Percentiles rank a stretch among this genome's conserved stretches.
Conservation (phyloP, 768 basidiomycete species). For the Tulasnella sp. region DNA sequence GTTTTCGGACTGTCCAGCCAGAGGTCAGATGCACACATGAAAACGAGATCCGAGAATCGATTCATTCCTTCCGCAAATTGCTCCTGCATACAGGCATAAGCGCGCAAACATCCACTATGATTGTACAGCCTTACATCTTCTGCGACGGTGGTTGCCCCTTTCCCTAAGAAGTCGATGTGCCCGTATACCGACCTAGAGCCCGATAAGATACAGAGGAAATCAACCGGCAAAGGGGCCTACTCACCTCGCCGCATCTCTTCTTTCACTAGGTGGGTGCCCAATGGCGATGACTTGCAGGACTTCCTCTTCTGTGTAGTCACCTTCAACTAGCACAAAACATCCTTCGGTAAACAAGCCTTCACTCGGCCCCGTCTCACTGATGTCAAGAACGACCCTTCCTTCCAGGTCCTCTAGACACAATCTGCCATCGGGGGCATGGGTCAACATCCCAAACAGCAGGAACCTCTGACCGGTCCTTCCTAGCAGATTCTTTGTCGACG, state of each 20-base stretch:
- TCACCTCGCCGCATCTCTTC: conserved; percentile 69
- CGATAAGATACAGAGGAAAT: background rate
- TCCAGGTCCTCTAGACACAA: conserved; percentile 89
- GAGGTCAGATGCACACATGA: conserved; percentile 91
- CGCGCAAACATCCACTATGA: background rate
- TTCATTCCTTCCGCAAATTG: conserved; percentile 49
- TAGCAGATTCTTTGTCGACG: conserved; percentile 89
- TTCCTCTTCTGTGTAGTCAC: conserved; percentile 89
- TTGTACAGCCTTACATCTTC: conserved; percentile 55
- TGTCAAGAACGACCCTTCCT: conserved; percentile 77
- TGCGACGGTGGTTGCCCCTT: conserved; percentile 74
- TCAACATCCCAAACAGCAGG: conserved; percentile 84
- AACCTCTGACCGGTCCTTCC: conserved; percentile 85
- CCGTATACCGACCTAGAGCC: conserved; percentile 79
- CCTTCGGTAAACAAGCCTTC: conserved; percentile 96
- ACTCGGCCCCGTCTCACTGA: conserved; percentile 82
- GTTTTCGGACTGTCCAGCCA: conserved; percentile 88
- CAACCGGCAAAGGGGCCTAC: conserved; percentile 17
- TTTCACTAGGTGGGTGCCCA: conserved; percentile 94
- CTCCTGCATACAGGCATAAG: conserved; percentile 30
- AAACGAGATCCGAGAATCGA: conserved; percentile 59
- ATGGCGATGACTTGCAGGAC: conserved; percentile 82
- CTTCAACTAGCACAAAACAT: conserved; percentile 87
- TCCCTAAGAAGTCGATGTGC: conserved; percentile 94
- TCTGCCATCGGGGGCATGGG: conserved; percentile 79